Base-by-base conservation (phyloP, 345 rosid genomes). In the Abelmoschus esculentus region DNA sequence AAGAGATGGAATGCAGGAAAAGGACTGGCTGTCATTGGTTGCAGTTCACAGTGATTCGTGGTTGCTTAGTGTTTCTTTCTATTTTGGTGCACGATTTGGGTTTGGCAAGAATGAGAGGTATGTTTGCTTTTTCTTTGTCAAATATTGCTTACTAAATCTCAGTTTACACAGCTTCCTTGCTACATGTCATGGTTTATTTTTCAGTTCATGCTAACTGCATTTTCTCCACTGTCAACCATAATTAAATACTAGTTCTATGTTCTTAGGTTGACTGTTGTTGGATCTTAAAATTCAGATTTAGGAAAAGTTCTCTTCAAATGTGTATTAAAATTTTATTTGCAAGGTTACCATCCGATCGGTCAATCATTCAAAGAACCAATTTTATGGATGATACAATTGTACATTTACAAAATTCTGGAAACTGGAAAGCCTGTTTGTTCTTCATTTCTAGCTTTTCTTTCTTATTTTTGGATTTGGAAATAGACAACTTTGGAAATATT, bases 1-100 rank as follows among this genome's bases (percentile, higher is more conserved):
- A 0, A 87, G 99, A 80, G 99, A 96, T 71, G 98, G 98, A n/a
- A 96, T 96, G 98, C 97, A 81, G 81, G 99, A 92, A 78, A 92
- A 89, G 70, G 99, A 96, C 76, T 96, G 99, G 99, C 77, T 96
- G 18, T 96, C 97, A 9, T 76, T 54, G 58, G 58, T 54, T 19
- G 58, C 58, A 19, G 58, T 54, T 54, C 58, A 54, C 58, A 54
- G 58, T 54, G 58, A 54, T 54, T 54, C 58, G 11, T 54, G 58
- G 58, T 54, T 54, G 58, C 58, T 54, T 54, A 88, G 92, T 70
- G 99, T 96, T 78, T 90, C 99, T 32, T 96, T 96, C 75, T 96
- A 96, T 81, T 92, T 96, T 79, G 99, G 99, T 74, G 99, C 99
- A 3, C 98, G 99, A 57, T 92, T 92, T 80, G 98, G 97, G 55